Conservation (phyloP, 345 rosid species). For the Syzygium grande region DNA sequence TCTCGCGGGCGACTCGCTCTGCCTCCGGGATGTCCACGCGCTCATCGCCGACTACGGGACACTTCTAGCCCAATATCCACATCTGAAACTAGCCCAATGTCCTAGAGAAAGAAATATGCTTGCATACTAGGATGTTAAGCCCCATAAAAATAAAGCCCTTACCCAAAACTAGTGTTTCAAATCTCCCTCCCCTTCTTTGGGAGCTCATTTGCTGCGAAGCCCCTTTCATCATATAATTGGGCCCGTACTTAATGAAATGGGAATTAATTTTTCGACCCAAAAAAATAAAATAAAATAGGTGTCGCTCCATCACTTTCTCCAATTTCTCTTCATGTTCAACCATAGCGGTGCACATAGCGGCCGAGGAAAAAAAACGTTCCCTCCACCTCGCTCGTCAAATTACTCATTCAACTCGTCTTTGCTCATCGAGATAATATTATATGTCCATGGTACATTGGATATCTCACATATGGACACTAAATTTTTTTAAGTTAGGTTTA, state of each 20-base stretch:
- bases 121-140: not conserved
- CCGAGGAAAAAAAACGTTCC: not conserved
- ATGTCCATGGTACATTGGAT: not conserved
- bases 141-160: not conserved
- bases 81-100: not conserved
- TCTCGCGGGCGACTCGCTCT: not conserved
- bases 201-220: not conserved
- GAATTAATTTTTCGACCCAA: not conserved
- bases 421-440: not conserved
- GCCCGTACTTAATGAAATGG: not conserved
- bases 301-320: not conserved
- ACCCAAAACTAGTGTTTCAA: not conserved
- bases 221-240: not conserved
- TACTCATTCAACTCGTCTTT: not conserved
- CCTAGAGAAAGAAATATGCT: not conserved
- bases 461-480: not conserved
- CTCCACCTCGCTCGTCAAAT: not conserved
- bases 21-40: not conserved
- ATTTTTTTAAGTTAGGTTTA: not conserved
- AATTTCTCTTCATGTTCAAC: not conserved
- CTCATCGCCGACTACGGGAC: not conserved
- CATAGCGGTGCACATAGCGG: rapidly evolving
- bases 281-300: not conserved
- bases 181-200: not conserved
- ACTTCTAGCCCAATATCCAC: not conserved